Evolutionary conservation across 441 rosid species (phyloP).

Genomic region (Monsonia emarginata): DNA sequence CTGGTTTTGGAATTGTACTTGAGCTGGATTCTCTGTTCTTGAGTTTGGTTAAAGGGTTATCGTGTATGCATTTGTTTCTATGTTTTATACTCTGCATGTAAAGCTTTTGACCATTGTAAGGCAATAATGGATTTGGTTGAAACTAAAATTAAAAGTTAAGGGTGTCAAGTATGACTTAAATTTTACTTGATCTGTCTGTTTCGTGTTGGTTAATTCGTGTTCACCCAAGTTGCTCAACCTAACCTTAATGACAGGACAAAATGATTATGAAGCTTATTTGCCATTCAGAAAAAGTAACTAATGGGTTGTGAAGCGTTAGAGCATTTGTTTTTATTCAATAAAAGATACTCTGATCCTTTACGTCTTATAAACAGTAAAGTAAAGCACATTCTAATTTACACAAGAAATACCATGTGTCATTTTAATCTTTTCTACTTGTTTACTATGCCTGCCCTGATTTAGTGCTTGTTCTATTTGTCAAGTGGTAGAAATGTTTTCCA

Average conservation of each 20-base stretch:
- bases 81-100: neutral
- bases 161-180: neutral
- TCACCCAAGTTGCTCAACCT: neutral
- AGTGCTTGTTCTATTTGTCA: neutral
- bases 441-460: neutral
- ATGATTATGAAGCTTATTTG: no score
- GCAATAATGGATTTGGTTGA: neutral
- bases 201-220: neutral
- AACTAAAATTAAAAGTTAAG: neutral
- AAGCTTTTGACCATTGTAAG: no score
- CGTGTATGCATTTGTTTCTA: neutral
- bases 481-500: slow-evolving; percentile 41
- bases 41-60: neutral
- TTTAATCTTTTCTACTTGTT: neutral
- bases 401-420: neutral
- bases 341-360: neutral
- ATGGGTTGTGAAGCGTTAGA: no score
- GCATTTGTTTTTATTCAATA: neutral
- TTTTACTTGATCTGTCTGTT: neutral
- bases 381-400: neutral
- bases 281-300: no score
- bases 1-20: neutral
- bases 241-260: neutral
- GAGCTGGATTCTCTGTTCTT: neutral
- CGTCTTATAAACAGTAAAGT: neutral